Base-by-base conservation (phyloP, 192 early-diverging fungal genomes). In the Entophlyctis luteolus region DNA sequence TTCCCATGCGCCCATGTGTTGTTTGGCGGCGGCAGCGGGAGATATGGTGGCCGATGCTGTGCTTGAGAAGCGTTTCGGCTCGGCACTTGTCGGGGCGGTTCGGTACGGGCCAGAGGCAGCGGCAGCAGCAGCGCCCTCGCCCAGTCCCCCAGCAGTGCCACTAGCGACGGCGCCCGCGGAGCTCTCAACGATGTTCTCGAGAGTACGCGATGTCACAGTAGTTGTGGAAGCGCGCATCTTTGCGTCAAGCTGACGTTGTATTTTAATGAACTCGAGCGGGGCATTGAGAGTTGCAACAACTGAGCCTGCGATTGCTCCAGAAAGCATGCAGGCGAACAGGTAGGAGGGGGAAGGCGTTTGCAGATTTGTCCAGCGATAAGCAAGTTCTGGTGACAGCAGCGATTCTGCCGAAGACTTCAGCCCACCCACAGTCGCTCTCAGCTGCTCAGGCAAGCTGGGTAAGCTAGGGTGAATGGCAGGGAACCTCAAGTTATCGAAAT, bases 251-350 rank as follows among this genome's bases (percentile, higher is more conserved):
- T 78, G 73, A 2, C 74, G 55, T 37, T 78, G 67, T n/a, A 81
- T 75, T 67, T 84, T 84, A 34, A 84, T 76, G 65, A 82, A 82
- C 39, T 84, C 82, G 20, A 84, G 52, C 10, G 82, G 82, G 1
- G 82, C 75, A 60, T 78, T 79, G 10, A 84, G 55, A 4, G 76
- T 72, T 10, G 75, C 70, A 20, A 75, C 68, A 33, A 81, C 70
- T 16, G 49, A 47, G 8, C 82, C 82, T n/a, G 75, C 67, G 36
- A 67, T 28, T n/a, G 65, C 49, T 2, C 80, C 80, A 18, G 75
- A 65, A 28, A 72, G 29, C 5, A 74, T 53, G 37, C 59, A 45
- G 58, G 32, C 27, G 59, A 12, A 3, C 14, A 55, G 28, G 42
- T 53, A 2, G 36, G 8, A 28, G 49, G 42, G 12, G 32, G 12